Percentiles rank a stretch among this genome's conserved stretches.
Evolutionary conservation across 192 early-diverging fungal genomes (phyloP).

Genomic region (Mortierella alpina): DNA sequence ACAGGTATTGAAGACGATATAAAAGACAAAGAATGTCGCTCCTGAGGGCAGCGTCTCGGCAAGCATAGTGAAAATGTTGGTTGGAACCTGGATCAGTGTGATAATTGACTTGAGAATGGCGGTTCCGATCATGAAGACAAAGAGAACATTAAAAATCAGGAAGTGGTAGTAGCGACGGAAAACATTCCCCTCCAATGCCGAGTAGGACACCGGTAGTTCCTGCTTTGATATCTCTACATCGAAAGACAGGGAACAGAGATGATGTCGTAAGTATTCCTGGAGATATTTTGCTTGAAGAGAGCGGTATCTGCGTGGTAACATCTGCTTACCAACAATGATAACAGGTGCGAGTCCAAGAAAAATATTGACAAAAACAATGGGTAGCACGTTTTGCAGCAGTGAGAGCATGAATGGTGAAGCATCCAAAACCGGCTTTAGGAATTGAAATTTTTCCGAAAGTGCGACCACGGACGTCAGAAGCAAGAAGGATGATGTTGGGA

Average conservation of each 20-base stretch:
- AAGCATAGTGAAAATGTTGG: conserved; percentile 60
- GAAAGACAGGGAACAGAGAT: conserved; percentile 6
- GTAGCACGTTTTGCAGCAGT: conserved; percentile 66
- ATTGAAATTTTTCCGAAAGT: conserved; percentile 57
- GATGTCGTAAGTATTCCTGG: neutral
- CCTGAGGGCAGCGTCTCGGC: conserved; percentile 65
- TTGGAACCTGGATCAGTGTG: conserved; percentile 59
- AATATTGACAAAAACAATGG: conserved; percentile 66
- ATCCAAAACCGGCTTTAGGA: conserved; percentile 59
- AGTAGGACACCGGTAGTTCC: conserved; percentile 67
- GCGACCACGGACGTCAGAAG: conserved; percentile 64
- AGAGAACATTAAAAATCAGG: conserved; percentile 71
- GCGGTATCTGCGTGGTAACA: neutral
- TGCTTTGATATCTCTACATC: conserved; percentile 66
- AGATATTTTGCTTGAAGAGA: neutral
- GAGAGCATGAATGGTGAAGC: conserved; percentile 55
- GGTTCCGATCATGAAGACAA: conserved; percentile 69
- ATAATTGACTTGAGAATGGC: conserved; percentile 65
- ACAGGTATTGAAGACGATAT: conserved; percentile 68
- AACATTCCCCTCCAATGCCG: conserved; percentile 65
- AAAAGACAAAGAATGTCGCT: conserved; percentile 72
- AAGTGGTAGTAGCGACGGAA: conserved; percentile 69
- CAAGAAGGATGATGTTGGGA: conserved; percentile 69
- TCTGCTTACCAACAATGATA: conserved; percentile 61
- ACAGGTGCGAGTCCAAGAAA: conserved; percentile 65